Base-by-base conservation (phyloP, 257 asterid genomes). In the Capsicum baccatum region DNA sequence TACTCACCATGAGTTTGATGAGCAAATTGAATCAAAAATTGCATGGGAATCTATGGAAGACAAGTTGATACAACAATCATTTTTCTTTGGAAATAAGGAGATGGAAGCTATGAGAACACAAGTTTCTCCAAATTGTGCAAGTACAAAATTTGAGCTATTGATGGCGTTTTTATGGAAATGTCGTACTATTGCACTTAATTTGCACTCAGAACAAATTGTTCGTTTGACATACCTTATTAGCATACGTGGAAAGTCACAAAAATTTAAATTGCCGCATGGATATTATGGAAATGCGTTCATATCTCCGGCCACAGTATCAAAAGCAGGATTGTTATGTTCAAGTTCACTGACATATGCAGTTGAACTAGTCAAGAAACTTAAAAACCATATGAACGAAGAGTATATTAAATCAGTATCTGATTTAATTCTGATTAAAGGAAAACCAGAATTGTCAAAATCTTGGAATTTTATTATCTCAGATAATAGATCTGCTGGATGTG, bases 211-310 rank as follows among this genome's bases (percentile, higher is more conserved):
- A 4, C 84, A 84, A 15, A 57, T 8, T 8, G 82, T 82, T 26
- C 88, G 42, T 17, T 8, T 83, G 8, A 37, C 83, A 0, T 14
- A 4, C 6, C 0, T 60, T 3, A 6, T 79, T 12, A 70, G 60
- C 13, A 64, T 26, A 3, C 88, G 86, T 2, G 21, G 47, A 3
- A 64, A 54, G 10, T 8, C 6, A 11, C n/a, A n/a, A 3, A 16
- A 68, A 3, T 44, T 44, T 9, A 10, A 60, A 6, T 0, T 87
- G 3, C 80, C 84, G 3, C 0, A 0, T 1, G 87, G 86, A 35
- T 87, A 87, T 76, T 84, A 87, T 10, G 89, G 84, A 0, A 87
- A 87, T 48, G 87, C 84, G 3, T 17, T 84, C 15, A 52, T 42
- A 12, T 17, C 14, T 39, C 86, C 87, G 11, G 84, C 83, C 10